These are phyloP conservation scores for Diatrype stigma DNA, from an alignment of 2,329 filamentous ascomycete genomes.

Conservation along the genomic window DNA sequence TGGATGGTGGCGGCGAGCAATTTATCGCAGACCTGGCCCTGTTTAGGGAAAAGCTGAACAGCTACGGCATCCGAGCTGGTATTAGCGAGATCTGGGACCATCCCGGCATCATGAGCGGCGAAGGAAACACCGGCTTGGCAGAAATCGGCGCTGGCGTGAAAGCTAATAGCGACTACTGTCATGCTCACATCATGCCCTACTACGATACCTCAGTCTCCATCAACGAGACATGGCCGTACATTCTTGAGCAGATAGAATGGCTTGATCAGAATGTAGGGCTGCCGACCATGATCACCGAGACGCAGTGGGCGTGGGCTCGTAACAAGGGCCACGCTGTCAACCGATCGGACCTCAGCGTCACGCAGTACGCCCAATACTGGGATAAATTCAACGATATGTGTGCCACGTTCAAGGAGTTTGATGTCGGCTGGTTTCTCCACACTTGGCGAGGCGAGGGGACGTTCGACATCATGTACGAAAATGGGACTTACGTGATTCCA, in stretches of 20 bases:
- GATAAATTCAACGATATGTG: constrained; percentile 3
- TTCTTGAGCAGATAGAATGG: constrained; percentile 1
- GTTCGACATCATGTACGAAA: constrained; percentile 7
- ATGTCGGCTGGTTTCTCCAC: constrained; percentile 9
- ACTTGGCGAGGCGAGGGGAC: constrained; percentile 9
- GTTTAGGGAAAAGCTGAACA: constrained; percentile 1
- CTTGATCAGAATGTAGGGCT: not conserved
- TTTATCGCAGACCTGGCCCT: constrained; percentile 1
- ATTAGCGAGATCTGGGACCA: constrained; percentile 2
- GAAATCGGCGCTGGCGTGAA: not conserved
- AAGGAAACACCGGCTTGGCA: not conserved
- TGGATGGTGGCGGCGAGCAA: constrained; percentile 3
- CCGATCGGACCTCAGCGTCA: not conserved
- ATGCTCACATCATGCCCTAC: constrained; percentile 3
- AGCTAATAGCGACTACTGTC: constrained; percentile 1
- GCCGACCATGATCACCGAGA: constrained; percentile 3
- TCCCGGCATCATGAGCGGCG: constrained; percentile 1
- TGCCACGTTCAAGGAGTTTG: constrained; percentile 3
- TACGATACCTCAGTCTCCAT: not conserved
- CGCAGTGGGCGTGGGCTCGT: constrained; percentile 1
- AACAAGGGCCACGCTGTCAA: not conserved
- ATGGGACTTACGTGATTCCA: constrained; percentile 5
- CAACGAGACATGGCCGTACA: not conserved
- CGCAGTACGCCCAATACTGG: constrained; percentile 6
- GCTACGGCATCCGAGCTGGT: constrained; percentile 1